A percentile compares a stretch with the other conserved stretches of the same genome.
These are phyloP conservation scores for Candida khao-thaluensis DNA, from an alignment of 805 yeast genomes.

Conservation along the genomic window DNA sequence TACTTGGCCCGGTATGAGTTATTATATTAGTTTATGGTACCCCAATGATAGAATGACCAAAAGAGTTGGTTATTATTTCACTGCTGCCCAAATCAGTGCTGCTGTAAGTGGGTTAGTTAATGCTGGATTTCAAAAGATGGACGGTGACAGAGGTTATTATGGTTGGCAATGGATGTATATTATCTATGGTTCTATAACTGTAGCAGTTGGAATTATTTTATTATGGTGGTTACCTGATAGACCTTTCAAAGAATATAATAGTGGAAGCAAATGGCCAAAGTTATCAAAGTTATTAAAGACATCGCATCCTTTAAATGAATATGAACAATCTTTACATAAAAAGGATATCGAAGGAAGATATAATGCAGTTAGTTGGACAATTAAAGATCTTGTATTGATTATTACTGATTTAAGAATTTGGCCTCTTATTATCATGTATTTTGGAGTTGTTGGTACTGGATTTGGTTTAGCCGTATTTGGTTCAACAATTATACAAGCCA, in stretches of 20 bases:
- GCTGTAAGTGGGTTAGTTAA: constrained; percentile 85
- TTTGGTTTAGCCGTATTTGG: constrained; percentile 84
- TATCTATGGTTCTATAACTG: constrained; percentile 70
- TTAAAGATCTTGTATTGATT: constrained; percentile 55
- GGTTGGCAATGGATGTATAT: constrained; percentile 90
- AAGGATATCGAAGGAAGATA: constrained; percentile 59
- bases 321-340: constrained; percentile 57
- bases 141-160: constrained; percentile 61
- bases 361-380: constrained; percentile 50
- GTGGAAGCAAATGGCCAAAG: constrained; percentile 17
- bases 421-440: constrained; percentile 85
- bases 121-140: constrained; percentile 87
- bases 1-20: constrained; percentile 88
- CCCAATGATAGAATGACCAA: constrained; percentile 74
- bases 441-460: constrained; percentile 92
- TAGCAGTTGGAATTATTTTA: constrained; percentile 59
- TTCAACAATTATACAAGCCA: constrained; percentile 66
- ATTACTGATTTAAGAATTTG: constrained; percentile 65
- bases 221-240: constrained; percentile 88
- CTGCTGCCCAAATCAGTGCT: constrained; percentile 90
- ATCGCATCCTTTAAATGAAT: constrained; percentile 48
- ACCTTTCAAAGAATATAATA: constrained; percentile 36
- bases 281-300: constrained; percentile 26
- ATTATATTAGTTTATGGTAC: constrained; percentile 81
- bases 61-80: constrained; percentile 83